Evolutionary conservation across 768 basidiomycete species (phyloP).

Genomic region (Panaeolus papilionaceus): DNA sequence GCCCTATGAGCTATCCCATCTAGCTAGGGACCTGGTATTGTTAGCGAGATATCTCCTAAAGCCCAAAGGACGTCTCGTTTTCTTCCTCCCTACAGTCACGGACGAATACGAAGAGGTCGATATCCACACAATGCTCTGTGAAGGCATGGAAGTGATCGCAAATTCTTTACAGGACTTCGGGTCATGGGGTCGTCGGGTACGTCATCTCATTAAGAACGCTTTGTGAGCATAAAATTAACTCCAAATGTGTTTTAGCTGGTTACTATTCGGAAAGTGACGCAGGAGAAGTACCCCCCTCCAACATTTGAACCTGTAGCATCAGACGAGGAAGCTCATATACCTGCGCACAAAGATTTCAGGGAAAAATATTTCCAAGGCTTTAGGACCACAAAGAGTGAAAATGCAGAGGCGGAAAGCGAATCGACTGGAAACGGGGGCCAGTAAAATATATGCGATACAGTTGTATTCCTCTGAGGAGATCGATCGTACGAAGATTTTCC

Average conservation of each 20-base stretch:
- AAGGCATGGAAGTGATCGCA: slow-evolving; percentile 87
- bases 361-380: slow-evolving; percentile 90
- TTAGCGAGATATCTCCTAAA: slow-evolving; percentile 85
- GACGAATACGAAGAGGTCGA: slow-evolving; percentile 93
- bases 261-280: slow-evolving; percentile 79
- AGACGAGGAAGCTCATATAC: slow-evolving; percentile 48
- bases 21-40: slow-evolving; percentile 81
- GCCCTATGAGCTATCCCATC: slow-evolving; percentile 89
- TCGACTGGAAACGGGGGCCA: not conserved
- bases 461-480: not conserved
- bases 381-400: slow-evolving; percentile 36
- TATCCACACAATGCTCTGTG: slow-evolving; percentile 75
- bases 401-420: slow-evolving; percentile 16
- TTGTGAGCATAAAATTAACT: not conserved
- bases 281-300: slow-evolving; percentile 54
- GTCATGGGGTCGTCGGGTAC: slow-evolving; percentile 90
- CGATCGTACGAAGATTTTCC: not conserved
- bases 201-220: slow-evolving; percentile 32
- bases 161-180: slow-evolving; percentile 95
- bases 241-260: slow-evolving; percentile 64
- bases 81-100: slow-evolving; percentile 92
- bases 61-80: slow-evolving; percentile 88
- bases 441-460: not conserved
- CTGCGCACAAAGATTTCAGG: slow-evolving; percentile 90
- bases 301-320: slow-evolving; percentile 47